Percentiles rank a stretch among this genome's conserved stretches.
Conservation (phyloP, 345 rosid species). For the Microcos paniculata region DNA sequence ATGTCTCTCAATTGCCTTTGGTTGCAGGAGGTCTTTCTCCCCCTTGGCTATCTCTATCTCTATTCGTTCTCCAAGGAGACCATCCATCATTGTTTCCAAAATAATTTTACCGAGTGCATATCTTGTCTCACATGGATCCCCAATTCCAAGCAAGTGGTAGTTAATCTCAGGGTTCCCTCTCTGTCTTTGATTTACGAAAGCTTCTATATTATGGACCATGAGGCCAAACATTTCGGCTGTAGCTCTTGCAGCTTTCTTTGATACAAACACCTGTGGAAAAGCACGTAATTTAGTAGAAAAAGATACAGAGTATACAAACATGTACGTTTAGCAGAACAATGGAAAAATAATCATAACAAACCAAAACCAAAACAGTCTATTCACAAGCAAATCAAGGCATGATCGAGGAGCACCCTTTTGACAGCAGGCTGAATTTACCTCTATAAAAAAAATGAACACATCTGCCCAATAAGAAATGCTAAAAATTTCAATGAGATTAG, state of each 20-base stretch:
- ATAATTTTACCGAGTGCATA: slow-evolving; percentile 78
- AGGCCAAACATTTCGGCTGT: slow-evolving; percentile 44
- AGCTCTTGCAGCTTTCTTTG: slow-evolving; percentile 43
- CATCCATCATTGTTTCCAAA: slow-evolving; percentile 57
- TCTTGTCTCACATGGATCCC: slow-evolving; percentile 54
- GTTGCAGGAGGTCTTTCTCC: slow-evolving; percentile 12
- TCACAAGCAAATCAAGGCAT: background rate
- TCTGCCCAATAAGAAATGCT: background rate
- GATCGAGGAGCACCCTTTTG: background rate
- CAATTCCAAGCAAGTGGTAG: slow-evolving; percentile 55
- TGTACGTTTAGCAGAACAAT: background rate
- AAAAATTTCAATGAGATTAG: background rate
- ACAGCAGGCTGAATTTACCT: background rate
- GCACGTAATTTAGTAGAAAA: background rate
- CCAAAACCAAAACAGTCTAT: background rate
- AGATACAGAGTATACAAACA: background rate
- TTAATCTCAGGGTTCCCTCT: slow-evolving; percentile 36
- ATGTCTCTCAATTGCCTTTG: slow-evolving; percentile 12
- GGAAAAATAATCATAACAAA: background rate
- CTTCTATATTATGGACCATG: slow-evolving; percentile 37
- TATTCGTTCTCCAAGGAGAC: slow-evolving; percentile 24
- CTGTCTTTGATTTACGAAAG: slow-evolving; percentile 32
- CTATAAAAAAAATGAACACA: background rate
- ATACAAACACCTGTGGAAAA: slow-evolving; percentile 58
- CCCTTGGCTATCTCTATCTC: slow-evolving; percentile 20